These are phyloP conservation scores for Fistulinella cinereoalba DNA, from an alignment of 1,284 basidiomycete genomes.

Conservation along the genomic window DNA sequence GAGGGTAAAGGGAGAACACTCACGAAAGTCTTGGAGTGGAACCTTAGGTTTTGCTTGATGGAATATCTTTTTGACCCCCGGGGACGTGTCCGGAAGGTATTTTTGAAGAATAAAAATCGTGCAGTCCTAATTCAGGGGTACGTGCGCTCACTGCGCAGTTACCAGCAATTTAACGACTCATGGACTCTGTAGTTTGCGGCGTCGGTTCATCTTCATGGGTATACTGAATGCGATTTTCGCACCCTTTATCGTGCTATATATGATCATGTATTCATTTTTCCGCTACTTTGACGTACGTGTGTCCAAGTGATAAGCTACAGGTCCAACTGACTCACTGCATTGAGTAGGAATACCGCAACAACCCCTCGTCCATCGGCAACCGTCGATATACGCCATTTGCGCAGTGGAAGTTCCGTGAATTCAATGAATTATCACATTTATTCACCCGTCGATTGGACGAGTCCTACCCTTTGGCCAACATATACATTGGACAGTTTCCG, in stretches of 20 bases:
- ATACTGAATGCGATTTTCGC: constrained; percentile 92
- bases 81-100: constrained; percentile 87
- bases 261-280: constrained; percentile 98
- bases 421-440: constrained; percentile 95
- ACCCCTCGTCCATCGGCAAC: constrained; percentile 90
- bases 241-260: constrained; percentile 96
- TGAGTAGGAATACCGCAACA: constrained; percentile 94
- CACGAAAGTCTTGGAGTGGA: constrained; percentile 94
- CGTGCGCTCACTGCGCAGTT: constrained; percentile 26
- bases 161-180: not conserved
- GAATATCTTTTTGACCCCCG: constrained; percentile 88
- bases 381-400: constrained; percentile 93
- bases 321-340: constrained; percentile 2
- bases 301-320: not conserved
- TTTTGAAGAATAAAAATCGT: constrained; percentile 82
- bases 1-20: constrained; percentile 70
- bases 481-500: constrained; percentile 97
- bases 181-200: constrained; percentile 56
- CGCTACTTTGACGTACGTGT: constrained; percentile 90
- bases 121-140: constrained; percentile 81
- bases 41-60: constrained; percentile 91
- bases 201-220: constrained; percentile 95
- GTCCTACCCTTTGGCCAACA: constrained; percentile 86
- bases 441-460: constrained; percentile 85
- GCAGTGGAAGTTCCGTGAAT: constrained; percentile 98